A percentile compares a stretch with the other conserved stretches of the same genome.
Conservation (phyloP, 139 green algal genomes). For the Chlamydomonas eustigma region DNA sequence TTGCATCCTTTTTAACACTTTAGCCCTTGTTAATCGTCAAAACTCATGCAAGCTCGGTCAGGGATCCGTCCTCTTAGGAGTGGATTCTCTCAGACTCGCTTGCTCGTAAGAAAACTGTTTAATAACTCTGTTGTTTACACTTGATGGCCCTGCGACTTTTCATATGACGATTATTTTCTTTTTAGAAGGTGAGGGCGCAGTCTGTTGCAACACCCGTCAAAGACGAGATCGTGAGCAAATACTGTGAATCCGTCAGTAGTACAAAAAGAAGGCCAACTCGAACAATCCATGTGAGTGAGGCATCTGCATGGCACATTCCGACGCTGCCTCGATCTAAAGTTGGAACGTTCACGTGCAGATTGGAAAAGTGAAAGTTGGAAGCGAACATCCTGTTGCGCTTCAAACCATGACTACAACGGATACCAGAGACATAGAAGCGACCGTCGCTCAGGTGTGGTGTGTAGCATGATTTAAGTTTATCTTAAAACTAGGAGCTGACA, state of each 20-base stretch:
- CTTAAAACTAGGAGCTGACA: not conserved
- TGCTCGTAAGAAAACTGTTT: no score
- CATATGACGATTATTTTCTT: not conserved
- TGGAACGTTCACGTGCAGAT: slow-evolving; percentile 53
- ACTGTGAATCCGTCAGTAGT: slow-evolving; percentile 82
- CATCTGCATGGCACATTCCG: not conserved
- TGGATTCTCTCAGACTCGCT: no score
- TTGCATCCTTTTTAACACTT: no score
- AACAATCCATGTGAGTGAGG: slow-evolving; percentile 59
- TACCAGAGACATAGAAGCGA: slow-evolving; percentile 85
- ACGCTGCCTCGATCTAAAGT: not conserved
- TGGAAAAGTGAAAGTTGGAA: slow-evolving; percentile 89
- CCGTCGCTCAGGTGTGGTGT: slow-evolving; percentile 81
- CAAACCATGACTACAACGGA: slow-evolving; percentile 99
- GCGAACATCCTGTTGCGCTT: slow-evolving; percentile 84
- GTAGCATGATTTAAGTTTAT: not conserved
- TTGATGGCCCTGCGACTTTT: not conserved
- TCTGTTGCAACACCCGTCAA: slow-evolving; percentile 2
- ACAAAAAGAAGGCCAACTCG: slow-evolving; percentile 75
- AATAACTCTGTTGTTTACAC: no score
- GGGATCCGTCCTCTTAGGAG: no score
- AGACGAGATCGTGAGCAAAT: slow-evolving; percentile 47
- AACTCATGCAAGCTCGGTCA: no score
- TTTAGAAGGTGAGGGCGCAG: slow-evolving; percentile 7
- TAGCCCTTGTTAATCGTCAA: no score